Evolutionary conservation across 495 filamentous ascomycete species (phyloP).

Genomic region (Xylaria curta): DNA sequence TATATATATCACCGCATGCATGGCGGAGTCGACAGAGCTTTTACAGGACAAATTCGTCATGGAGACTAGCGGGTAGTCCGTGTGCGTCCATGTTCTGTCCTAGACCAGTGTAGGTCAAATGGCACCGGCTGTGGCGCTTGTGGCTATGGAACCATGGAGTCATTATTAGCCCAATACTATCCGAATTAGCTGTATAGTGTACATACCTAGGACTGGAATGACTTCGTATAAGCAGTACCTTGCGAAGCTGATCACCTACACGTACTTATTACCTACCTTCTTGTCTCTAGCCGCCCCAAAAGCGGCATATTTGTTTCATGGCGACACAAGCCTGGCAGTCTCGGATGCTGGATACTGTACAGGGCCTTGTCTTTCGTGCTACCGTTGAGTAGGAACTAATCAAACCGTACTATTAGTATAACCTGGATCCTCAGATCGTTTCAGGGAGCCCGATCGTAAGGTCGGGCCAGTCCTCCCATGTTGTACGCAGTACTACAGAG

Average conservation of each 20-base stretch:
- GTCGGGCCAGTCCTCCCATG: neutral
- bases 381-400: neutral
- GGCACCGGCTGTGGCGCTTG: neutral
- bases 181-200: neutral
- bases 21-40: neutral
- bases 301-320: conserved; percentile 16
- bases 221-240: conserved; percentile 11
- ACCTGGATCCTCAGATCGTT: conserved; percentile 16
- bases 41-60: neutral
- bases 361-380: conserved; percentile 1
- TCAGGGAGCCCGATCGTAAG: conserved; percentile 18
- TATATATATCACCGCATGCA: neutral
- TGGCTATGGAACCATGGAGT: neutral
- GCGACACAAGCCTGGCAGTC: neutral
- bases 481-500: neutral
- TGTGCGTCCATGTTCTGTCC: neutral
- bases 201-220: neutral
- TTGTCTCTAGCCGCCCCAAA: conserved; percentile 14
- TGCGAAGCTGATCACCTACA: neutral
- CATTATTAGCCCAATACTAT: conserved; percentile 6
- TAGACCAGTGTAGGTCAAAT: neutral
- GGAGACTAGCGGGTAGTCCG: neutral
- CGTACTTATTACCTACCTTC: conserved; percentile 10
- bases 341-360: conserved; percentile 4
- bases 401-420: conserved; percentile 8